A percentile compares a stretch with the other conserved stretches of the same genome.
Conservation (phyloP, 2,329 filamentous ascomycete species). For the Anthostomella pinea region DNA sequence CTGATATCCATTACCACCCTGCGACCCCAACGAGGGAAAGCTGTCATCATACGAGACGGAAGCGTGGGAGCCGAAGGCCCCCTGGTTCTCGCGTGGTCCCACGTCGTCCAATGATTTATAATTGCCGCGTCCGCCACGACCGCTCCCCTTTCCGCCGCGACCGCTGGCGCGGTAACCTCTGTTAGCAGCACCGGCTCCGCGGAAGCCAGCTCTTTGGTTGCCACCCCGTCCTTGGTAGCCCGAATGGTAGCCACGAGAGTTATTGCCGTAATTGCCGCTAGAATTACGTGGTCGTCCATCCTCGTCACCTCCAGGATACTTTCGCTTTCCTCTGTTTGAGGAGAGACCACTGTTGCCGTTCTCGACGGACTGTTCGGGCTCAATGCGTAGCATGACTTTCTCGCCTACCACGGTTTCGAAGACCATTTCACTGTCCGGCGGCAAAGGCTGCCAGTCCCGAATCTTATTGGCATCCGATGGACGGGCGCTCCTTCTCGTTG, state of each 20-base stretch:
- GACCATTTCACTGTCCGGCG: constrained; percentile 65
- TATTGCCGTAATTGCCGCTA: constrained; percentile 30
- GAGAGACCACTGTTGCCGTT: constrained; percentile 63
- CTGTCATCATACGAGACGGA: constrained; percentile 47
- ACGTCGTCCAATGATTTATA: constrained; percentile 70
- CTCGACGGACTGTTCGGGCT: constrained; percentile 63
- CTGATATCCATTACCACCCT: constrained; percentile 19
- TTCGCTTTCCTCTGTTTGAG: constrained; percentile 60
- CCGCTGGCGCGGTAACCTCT: constrained; percentile 39
- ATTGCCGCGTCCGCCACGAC: constrained; percentile 46
- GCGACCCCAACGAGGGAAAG: constrained; percentile 30
- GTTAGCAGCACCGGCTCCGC: constrained; percentile 32
- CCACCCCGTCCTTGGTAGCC: constrained; percentile 43
- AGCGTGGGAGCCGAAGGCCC: constrained; percentile 36
- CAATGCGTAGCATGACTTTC: constrained; percentile 78
- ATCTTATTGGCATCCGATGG: constrained; percentile 81
- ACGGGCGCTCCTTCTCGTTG: constrained; percentile 69
- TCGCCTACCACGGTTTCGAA: constrained; percentile 86
- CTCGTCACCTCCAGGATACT: constrained; percentile 48
- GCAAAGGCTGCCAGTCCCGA: constrained; percentile 75
- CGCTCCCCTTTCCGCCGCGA: constrained; percentile 36
- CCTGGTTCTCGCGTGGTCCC: constrained; percentile 45
- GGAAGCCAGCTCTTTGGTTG: constrained; percentile 22
- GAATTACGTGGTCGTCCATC: constrained; percentile 28
- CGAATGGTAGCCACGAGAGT: constrained; percentile 38